phyloP scores from a whole-genome alignment of 2,329 filamentous ascomycete species.

The Colletotrichum sublineola region DNA sequence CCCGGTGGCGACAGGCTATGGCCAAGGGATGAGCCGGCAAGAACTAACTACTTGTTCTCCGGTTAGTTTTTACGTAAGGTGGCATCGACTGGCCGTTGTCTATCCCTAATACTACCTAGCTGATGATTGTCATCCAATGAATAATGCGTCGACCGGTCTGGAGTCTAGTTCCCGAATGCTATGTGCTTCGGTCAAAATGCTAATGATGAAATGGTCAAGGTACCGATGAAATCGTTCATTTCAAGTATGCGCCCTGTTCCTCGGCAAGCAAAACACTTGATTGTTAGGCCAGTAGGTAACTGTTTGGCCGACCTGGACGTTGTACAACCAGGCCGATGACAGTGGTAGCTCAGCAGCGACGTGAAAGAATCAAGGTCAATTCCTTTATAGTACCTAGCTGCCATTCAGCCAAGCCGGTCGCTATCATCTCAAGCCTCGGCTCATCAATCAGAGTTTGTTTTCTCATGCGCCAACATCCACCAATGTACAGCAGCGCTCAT shows the following conservation, averaged over 20 bases:
- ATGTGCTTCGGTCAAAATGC: no score
- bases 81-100: neutral
- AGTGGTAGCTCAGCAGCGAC: neutral
- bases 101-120: neutral
- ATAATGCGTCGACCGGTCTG: neutral
- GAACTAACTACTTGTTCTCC: neutral
- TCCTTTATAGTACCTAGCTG: neutral
- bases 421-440: neutral
- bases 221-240: neutral
- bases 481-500: no score
- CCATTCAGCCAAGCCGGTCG: neutral
- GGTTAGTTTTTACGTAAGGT: neutral
- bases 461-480: no score
- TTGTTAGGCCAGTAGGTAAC: neutral
- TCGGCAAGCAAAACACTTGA: neutral
- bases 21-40: neutral
- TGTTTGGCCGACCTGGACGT: neutral
- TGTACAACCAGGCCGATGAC: neutral
- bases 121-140: neutral
- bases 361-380: neutral
- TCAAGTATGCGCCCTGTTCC: neutral
- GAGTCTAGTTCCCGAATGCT: neutral
- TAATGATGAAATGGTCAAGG: neutral
- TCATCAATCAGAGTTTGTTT: neutral
- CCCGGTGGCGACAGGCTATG: conserved; percentile 6